Base-by-base conservation (phyloP, 179 eudicot genomes). In the Silene vulgaris region DNA sequence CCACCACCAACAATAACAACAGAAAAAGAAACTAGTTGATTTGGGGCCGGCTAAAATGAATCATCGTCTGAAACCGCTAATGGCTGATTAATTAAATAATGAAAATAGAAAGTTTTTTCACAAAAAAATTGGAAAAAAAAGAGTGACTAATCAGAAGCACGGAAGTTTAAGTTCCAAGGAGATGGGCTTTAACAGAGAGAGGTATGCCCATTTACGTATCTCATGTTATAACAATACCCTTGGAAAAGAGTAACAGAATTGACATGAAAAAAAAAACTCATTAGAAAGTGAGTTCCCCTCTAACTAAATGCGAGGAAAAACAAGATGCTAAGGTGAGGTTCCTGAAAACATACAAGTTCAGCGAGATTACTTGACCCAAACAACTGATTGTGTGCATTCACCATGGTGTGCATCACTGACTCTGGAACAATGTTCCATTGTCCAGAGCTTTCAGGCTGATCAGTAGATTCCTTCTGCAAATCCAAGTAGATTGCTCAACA, bases 341-440 rank as follows among this genome's bases (percentile, higher is more conserved):
- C 67, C 50, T 9, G 69, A 67, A 17, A 30, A 60, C 91, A 54
- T 87, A 93, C 98, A 74, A 23, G 76, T 80, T 82, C 83, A 83
- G 83, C 70, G 69, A 90, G 89, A 84, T 90, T 89, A 63, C 57
- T 74, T n/a, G 94, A 90, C 79, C 99, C 99, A 85, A 89, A 96
- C 64, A 93, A 65, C 62, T 82, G 87, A 78, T 80, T 84, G 85
- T 93, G 91, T 74, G 86, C 77, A 69, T 80, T 74, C 78, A 96
- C 90, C 84, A 89, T 78, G 56, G 82, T 84, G 78, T 83, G 81
- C 82, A 88, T 75, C 70, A 85, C 74, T 5, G 90, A 79, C 21
- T 91, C 98, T 78, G 86, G 83, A 75, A 91, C 67, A 59, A 79
- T 74, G 74, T 85, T 88, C 92, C 91, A 88, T 56, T 85, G 87